A percentile compares a stretch with the other conserved stretches of the same genome.
Conservation (phyloP, 495 filamentous ascomycete genomes). For the Neurospora sp. region DNA sequence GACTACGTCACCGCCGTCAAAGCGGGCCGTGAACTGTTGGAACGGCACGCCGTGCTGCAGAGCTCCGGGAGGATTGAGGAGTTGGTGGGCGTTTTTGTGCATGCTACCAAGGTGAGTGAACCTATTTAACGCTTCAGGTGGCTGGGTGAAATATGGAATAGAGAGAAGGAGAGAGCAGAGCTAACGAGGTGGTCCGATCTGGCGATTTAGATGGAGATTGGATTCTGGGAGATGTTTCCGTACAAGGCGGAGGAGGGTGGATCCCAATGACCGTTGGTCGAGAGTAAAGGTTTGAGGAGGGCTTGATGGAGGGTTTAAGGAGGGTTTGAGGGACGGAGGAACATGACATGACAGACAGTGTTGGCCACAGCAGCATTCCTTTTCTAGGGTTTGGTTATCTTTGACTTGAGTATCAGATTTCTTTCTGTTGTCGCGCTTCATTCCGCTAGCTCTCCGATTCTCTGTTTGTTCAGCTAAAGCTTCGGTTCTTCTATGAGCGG, state of each 20-base stretch:
- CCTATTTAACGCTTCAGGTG: background rate
- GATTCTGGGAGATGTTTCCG: conserved; percentile 73
- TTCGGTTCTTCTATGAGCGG: background rate
- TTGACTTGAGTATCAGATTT: background rate
- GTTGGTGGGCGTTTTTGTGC: conserved; percentile 71
- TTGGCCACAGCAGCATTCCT: background rate
- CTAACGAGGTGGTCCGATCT: background rate
- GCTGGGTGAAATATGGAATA: background rate
- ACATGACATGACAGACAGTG: background rate
- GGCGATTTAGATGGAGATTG: conserved; percentile 62
- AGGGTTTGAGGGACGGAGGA: background rate
- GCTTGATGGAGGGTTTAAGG: background rate
- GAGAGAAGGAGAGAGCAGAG: background rate
- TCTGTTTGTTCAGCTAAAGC: background rate
- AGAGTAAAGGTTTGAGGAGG: background rate
- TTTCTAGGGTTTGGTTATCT: background rate
- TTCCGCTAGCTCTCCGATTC: background rate
- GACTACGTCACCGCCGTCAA: conserved; percentile 64
- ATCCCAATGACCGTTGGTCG: background rate
- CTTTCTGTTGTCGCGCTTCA: background rate
- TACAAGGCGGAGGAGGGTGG: background rate
- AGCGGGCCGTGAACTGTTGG: conserved; percentile 58
- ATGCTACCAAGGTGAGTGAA: conserved; percentile 60
- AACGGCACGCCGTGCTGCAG: conserved; percentile 57
- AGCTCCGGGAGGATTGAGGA: conserved; percentile 69